phyloP scores from a whole-genome alignment of 345 rosid species.

The Carallia brachiata region DNA sequence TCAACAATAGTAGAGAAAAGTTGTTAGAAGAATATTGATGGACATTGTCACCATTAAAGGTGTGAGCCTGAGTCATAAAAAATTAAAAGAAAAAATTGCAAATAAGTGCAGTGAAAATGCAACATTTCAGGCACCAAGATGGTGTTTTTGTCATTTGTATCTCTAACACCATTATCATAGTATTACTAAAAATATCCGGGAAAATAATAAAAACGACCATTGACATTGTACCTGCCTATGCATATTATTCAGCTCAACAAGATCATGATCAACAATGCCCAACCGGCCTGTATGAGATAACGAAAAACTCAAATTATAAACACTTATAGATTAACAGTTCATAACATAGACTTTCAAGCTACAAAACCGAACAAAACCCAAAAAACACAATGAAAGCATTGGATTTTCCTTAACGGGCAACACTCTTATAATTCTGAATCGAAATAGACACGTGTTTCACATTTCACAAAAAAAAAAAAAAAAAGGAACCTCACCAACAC shows the following conservation, averaged over 20 bases:
- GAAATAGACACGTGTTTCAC: not conserved
- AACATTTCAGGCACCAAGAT: too few relatives aligned
- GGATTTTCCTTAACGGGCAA: not conserved
- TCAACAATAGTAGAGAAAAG: not conserved
- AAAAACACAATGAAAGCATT: not conserved
- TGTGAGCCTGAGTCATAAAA: not conserved
- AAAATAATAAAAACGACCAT: not conserved
- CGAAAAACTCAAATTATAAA: not conserved
- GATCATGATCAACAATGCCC: slow-evolving; percentile 93
- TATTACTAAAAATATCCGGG: not conserved
- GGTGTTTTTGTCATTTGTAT: too few relatives aligned
- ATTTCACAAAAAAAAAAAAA: not conserved
- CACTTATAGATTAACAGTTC: not conserved
- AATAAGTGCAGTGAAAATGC: not conserved
- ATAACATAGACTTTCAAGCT: not conserved
- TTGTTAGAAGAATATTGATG: not conserved
- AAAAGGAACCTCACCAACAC: slow-evolving; percentile 55
- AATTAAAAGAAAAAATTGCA: not conserved
- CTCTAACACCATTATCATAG: too few relatives aligned
- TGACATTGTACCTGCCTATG: slow-evolving; percentile 77
- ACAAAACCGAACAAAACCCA: not conserved
- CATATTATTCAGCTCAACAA: slow-evolving; percentile 94
- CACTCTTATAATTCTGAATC: not conserved
- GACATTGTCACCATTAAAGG: not conserved
- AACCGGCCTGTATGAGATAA: slow-evolving; percentile 54